Conservation (phyloP, 208 protist species). For the Blastocrithidia nonstop region DNA sequence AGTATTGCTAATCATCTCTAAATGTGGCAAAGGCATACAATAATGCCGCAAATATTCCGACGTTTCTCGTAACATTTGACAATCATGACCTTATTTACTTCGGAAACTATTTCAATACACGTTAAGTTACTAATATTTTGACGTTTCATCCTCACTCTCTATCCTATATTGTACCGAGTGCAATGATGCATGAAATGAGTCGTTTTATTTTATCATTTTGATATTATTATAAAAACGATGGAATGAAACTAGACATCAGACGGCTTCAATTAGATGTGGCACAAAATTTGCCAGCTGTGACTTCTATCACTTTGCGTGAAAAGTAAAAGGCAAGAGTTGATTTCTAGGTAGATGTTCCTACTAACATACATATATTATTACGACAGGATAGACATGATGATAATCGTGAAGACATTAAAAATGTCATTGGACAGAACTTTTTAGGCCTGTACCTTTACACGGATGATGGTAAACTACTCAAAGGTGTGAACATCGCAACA, state of each 20-base stretch:
- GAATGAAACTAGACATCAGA: constrained; percentile 17
- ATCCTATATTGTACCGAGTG: constrained; percentile 58
- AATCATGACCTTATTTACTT: too few relatives aligned
- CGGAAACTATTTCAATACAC: constrained; percentile 70
- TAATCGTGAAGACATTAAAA: constrained; percentile 12
- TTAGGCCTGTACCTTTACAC: constrained; percentile 78
- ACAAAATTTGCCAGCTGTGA: constrained; percentile 17
- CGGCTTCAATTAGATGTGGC: constrained; percentile 21
- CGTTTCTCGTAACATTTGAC: constrained; percentile 62
- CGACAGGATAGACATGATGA: constrained; percentile 41
- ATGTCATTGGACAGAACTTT: constrained; percentile 66
- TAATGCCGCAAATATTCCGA: constrained; percentile 25
- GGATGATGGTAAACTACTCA: constrained; percentile 27
- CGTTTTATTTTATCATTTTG: constrained; percentile 63
- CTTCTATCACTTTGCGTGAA: constrained; percentile 13
- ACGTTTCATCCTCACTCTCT: constrained; percentile 34
- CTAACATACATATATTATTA: constrained; percentile 52
- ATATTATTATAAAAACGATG: constrained; percentile 26
- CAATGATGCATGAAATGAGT: constrained; percentile 25
- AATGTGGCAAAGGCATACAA: constrained; percentile 27
- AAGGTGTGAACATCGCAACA: constrained; percentile 46
- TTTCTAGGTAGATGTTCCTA: constrained; percentile 55
- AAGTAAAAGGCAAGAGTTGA: constrained; percentile 58
- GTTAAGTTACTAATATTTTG: constrained; percentile 44
- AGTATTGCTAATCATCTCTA: constrained; percentile 57